phyloP scores from a whole-genome alignment of 371 early-diverging fungal species.

The Rhizomucor pusillus region DNA sequence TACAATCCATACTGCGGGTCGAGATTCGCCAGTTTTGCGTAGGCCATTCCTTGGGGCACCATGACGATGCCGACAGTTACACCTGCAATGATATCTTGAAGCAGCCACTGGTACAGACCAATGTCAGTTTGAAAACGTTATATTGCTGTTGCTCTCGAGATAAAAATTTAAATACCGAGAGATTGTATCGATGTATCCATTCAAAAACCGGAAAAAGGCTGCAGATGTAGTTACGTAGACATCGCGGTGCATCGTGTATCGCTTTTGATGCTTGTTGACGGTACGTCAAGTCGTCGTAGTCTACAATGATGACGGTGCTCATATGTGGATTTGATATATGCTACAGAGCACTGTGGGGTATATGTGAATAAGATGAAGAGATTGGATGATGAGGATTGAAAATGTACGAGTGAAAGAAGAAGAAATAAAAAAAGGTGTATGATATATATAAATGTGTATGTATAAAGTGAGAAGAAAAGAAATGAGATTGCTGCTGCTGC shows the following conservation, averaged over 20 bases:
- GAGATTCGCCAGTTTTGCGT: conserved; percentile 78
- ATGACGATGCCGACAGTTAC: conserved; percentile 84
- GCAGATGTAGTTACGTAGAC: background rate
- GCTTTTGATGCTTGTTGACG: background rate
- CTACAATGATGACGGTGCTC: background rate
- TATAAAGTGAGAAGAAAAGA: background rate
- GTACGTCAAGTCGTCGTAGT: background rate
- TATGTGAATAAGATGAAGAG: background rate
- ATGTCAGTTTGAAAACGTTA: no score
- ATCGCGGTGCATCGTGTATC: background rate
- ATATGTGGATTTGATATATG: no score
- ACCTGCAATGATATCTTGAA: conserved; percentile 84
- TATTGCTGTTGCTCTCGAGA: background rate
- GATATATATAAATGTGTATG: background rate
- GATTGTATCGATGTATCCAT: conserved; percentile 76
- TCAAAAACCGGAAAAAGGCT: conserved; percentile 56
- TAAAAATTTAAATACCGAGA: conserved; percentile 8
- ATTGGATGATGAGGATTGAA: background rate
- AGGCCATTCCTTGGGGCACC: conserved; percentile 83
- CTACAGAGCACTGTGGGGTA: no score
- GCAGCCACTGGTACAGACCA: conserved; percentile 55
- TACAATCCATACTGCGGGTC: conserved; percentile 56
- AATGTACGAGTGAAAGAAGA: background rate
- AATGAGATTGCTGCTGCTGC: no score
- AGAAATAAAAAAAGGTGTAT: background rate